Evolutionary conservation across 495 filamentous ascomycete species (phyloP).

Genomic region (Aspergillus incahuasiensis): DNA sequence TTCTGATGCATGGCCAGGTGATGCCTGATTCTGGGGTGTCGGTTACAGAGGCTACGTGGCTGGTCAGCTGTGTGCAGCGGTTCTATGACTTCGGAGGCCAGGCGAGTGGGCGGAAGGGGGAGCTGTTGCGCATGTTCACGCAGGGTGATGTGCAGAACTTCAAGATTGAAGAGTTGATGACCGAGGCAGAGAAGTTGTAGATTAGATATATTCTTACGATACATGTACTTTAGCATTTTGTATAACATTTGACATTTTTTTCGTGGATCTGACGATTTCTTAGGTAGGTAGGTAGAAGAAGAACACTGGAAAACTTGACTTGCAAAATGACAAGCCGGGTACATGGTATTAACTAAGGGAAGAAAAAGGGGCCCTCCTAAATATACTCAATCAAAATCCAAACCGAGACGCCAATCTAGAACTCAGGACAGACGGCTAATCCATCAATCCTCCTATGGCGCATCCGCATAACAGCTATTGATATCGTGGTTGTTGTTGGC

Average conservation of each 20-base stretch:
- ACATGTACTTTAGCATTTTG: neutral
- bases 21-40: constrained; percentile 71
- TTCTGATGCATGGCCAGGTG: constrained; percentile 79
- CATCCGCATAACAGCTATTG: neutral
- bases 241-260: neutral
- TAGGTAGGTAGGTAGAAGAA: neutral
- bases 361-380: neutral
- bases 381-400: constrained; percentile 2
- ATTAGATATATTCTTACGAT: constrained; percentile 3
- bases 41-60: constrained; percentile 75
- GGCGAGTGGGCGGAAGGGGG: constrained; percentile 48
- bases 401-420: constrained; percentile 5
- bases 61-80: constrained; percentile 91
- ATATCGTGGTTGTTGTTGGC: neutral
- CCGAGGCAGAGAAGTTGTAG: constrained; percentile 72
- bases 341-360: neutral
- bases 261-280: neutral
- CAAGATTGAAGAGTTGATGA: constrained; percentile 75
- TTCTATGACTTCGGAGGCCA: constrained; percentile 72
- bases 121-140: constrained; percentile 77
- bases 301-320: neutral
- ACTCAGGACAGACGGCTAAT: neutral
- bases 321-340: neutral
- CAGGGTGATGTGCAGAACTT: constrained; percentile 67
- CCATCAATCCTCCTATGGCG: neutral